Percentiles rank a stretch among this genome's conserved stretches.
These are phyloP conservation scores for Monosporascus sp. DNA, from an alignment of 2,329 filamentous ascomycete species.

Conservation along the genomic window DNA sequence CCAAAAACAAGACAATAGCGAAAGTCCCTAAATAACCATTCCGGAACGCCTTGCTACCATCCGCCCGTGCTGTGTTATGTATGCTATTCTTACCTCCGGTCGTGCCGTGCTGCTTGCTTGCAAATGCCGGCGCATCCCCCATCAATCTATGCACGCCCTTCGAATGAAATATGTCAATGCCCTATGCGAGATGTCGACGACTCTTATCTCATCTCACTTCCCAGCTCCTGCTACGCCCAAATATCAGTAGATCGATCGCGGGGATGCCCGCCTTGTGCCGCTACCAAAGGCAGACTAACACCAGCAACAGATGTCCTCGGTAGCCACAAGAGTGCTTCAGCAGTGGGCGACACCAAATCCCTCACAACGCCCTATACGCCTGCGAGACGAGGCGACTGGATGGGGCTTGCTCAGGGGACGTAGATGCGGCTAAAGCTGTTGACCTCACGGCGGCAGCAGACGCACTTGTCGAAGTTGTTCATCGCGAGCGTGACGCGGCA, in stretches of 20 bases:
- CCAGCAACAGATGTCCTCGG: not conserved
- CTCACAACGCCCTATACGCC: too few relatives aligned
- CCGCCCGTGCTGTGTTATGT: not conserved
- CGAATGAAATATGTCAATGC: too few relatives aligned
- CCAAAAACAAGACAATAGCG: too few relatives aligned
- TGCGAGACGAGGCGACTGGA: not conserved
- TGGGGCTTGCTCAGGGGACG: conserved; percentile 57
- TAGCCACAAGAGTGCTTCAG: too few relatives aligned
- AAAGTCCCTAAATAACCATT: not conserved
- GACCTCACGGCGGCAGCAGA: conserved; percentile 86
- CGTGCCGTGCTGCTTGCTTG: not conserved
- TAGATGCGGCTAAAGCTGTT: conserved; percentile 86
- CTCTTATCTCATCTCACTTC: not conserved
- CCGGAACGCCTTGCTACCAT: not conserved
- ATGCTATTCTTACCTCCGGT: not conserved
- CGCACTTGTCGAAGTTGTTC: conserved; percentile 96
- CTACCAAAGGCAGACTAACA: not conserved
- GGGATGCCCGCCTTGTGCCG: too few relatives aligned
- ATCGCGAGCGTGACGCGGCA: conserved; percentile 89
- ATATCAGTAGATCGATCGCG: too few relatives aligned
- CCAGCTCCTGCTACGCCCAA: not conserved
- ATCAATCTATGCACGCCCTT: too few relatives aligned
- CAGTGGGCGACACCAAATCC: too few relatives aligned
- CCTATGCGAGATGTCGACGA: too few relatives aligned
- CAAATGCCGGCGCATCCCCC: too few relatives aligned